Percentiles rank a stretch among this genome's conserved stretches.
Conservation (phyloP, 2,329 filamentous ascomycete genomes). For the Reticulascus tulasneorum region DNA sequence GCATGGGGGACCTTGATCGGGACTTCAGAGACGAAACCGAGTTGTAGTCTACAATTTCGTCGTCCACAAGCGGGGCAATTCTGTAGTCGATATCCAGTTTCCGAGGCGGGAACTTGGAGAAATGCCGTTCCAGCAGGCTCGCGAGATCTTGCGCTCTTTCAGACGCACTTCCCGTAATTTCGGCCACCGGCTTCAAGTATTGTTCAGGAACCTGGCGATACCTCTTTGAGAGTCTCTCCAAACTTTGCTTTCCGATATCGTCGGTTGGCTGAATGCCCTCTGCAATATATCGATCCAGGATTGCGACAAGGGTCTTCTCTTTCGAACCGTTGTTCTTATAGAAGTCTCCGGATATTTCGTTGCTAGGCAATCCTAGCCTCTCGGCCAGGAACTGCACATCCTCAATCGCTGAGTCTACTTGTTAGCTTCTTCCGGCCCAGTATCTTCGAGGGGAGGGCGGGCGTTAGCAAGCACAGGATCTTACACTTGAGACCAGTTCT, state of each 20-base stretch:
- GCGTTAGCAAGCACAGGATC: too few relatives aligned
- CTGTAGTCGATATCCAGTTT: slow-evolving; percentile 34
- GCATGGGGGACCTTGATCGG: neutral
- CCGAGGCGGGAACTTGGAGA: slow-evolving; percentile 32
- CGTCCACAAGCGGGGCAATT: slow-evolving; percentile 29
- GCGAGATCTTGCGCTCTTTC: slow-evolving; percentile 37
- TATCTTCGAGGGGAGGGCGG: slow-evolving; percentile 5
- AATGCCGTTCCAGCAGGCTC: slow-evolving; percentile 35
- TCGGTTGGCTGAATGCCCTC: slow-evolving; percentile 26
- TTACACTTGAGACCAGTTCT: too few relatives aligned
- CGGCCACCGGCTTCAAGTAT: slow-evolving; percentile 39
- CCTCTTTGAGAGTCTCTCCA: slow-evolving; percentile 30
- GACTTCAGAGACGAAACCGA: slow-evolving; percentile 1
- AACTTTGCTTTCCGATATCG: slow-evolving; percentile 22
- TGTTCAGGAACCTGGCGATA: slow-evolving; percentile 38
- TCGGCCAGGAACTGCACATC: slow-evolving; percentile 42
- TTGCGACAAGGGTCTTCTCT: slow-evolving; percentile 35
- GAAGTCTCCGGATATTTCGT: slow-evolving; percentile 38
- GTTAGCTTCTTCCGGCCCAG: slow-evolving; percentile 2
- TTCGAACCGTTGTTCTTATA: slow-evolving; percentile 31
- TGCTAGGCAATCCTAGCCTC: slow-evolving; percentile 34
- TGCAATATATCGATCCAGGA: slow-evolving; percentile 39
- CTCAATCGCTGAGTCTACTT: slow-evolving; percentile 25
- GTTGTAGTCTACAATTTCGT: slow-evolving; percentile 23
- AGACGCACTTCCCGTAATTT: slow-evolving; percentile 24